Base-by-base conservation (phyloP, 1,284 basidiomycete genomes). In the Fistulinella cinereoalba region DNA sequence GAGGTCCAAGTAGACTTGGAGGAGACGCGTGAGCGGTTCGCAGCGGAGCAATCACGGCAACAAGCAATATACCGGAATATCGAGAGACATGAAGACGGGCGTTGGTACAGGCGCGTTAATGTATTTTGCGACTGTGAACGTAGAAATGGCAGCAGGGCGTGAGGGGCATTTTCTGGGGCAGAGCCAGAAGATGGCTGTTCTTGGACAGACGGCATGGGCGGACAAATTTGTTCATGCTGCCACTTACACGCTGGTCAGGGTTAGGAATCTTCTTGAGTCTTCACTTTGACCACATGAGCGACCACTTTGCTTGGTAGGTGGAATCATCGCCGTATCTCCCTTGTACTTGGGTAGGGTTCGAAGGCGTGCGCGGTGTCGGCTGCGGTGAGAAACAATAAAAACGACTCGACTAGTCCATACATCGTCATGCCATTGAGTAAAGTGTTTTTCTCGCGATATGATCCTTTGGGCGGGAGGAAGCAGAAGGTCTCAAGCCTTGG, bases 11-110 rank as follows among this genome's bases (percentile, higher is more conserved):
- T 18, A 98, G 75, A 41, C 95, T 95, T 59, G 37, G n/a, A n/a
- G n/a, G n/a, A 33, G 24, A 40, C 11, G 39, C 24, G 49, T 54
- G 52, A 67, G 60, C 52, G 34, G 15, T 48, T 44, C 25, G 19
- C 33, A 25, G 37, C n/a, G 50, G 43, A 23, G 33, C 37, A 39
- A 32, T 36, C 12, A 12, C 25, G 25, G 12, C 25, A 27, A 12
- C 25, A 27, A 12, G 49, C 47, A 29, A 46, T 62, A 16, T 13
- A 65, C 91, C 94, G 83, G 66, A 97, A 94, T 65, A 99, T 85
- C 36, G 93, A 92, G 27, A 99, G 80, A 70, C 94, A 97, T 65
- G 91, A 88, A 2, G 93, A 95, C 18, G 96, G 94, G 16, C 84
- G 82, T 59, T 86, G 80, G 66, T 97, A 99, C 40, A 98, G 75